These are phyloP conservation scores for Monilinia fructigena DNA, from an alignment of 2,329 filamentous ascomycete species.

Conservation along the genomic window DNA sequence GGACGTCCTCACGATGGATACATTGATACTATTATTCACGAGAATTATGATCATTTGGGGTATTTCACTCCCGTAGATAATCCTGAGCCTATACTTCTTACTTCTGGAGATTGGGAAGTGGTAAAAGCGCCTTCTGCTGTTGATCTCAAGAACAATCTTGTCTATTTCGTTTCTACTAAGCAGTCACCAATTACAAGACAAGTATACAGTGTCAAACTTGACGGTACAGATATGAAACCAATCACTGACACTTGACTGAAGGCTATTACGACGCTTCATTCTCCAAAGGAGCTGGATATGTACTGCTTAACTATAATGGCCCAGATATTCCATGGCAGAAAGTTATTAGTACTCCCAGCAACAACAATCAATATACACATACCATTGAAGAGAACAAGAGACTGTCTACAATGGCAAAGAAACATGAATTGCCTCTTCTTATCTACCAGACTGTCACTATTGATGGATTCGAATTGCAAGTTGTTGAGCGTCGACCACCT, in stretches of 20 bases:
- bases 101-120: slow-evolving; percentile 89
- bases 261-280: slow-evolving; percentile 84
- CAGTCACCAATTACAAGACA: slow-evolving; percentile 88
- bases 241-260: slow-evolving; percentile 71
- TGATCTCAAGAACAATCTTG: slow-evolving; percentile 78
- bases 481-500: slow-evolving; percentile 82
- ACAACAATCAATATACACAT: slow-evolving; percentile 61
- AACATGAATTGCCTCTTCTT: slow-evolving; percentile 78
- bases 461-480: slow-evolving; percentile 69
- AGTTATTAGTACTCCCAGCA: slow-evolving; percentile 78
- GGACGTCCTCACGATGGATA: slow-evolving; percentile 84
- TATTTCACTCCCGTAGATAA: slow-evolving; percentile 91
- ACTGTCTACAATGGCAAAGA: slow-evolving; percentile 66
- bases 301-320: slow-evolving; percentile 78
- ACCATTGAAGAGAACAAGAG: slow-evolving; percentile 74
- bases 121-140: slow-evolving; percentile 80
- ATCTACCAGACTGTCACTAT: slow-evolving; percentile 84
- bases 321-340: slow-evolving; percentile 89
- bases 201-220: slow-evolving; percentile 83
- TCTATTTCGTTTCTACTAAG: slow-evolving; percentile 88
- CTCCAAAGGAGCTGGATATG: slow-evolving; percentile 77
- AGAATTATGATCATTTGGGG: slow-evolving; percentile 85
- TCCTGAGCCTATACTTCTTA: slow-evolving; percentile 78
- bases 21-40: slow-evolving; percentile 82
- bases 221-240: slow-evolving; percentile 69